Conservation (phyloP, 306 rosid species). For the Sindora glabra region DNA sequence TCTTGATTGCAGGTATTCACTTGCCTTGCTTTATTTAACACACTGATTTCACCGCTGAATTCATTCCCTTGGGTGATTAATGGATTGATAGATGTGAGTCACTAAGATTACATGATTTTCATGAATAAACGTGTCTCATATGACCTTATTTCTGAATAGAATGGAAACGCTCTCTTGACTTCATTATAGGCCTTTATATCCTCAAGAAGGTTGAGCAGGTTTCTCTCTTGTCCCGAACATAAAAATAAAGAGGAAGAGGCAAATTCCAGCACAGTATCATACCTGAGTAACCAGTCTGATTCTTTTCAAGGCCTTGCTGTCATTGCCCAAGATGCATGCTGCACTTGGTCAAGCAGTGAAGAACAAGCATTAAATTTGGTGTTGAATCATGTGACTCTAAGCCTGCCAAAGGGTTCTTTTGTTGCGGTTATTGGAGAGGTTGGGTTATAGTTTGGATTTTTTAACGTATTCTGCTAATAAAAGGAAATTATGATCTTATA, state of each 20-base stretch:
- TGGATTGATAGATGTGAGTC: slow-evolving; percentile 92
- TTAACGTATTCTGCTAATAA: slow-evolving; percentile 1
- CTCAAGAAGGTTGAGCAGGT: slow-evolving; percentile 67
- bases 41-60: slow-evolving; percentile 84
- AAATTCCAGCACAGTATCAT: slow-evolving; percentile 27
- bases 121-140: background rate
- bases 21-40: slow-evolving; percentile 92
- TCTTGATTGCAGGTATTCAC: slow-evolving; percentile 81
- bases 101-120: slow-evolving; percentile 1
- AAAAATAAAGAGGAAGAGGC: slow-evolving; percentile 28
- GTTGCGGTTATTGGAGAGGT: slow-evolving; percentile 90
- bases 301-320: slow-evolving; percentile 43
- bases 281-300: slow-evolving; percentile 31
- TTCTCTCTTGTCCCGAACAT: slow-evolving; percentile 65
- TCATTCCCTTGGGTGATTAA: slow-evolving; percentile 98
- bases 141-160: background rate
- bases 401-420: slow-evolving; percentile 64
- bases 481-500: background rate
- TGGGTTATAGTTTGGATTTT: slow-evolving; percentile 18
- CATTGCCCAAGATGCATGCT: slow-evolving; percentile 51
- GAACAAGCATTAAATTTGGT: slow-evolving; percentile 43
- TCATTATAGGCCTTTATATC: slow-evolving; percentile 67
- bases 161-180: slow-evolving; percentile 3
- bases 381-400: slow-evolving; percentile 54
- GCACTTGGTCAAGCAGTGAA: slow-evolving; percentile 77